These are phyloP conservation scores for Cadophora malorum DNA, from an alignment of 2,329 filamentous ascomycete genomes.

Conservation along the genomic window DNA sequence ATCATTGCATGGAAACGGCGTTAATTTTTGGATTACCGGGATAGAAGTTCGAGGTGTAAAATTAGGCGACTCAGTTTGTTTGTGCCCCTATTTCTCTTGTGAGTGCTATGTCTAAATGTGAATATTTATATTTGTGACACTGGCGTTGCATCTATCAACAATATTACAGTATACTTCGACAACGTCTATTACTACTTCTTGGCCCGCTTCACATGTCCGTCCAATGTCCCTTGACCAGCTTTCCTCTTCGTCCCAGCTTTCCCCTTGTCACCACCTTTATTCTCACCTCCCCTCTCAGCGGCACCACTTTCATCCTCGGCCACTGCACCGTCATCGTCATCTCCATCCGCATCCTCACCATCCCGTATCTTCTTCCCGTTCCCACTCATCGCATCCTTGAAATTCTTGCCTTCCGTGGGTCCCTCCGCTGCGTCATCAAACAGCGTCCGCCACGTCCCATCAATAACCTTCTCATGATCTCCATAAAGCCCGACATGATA, in stretches of 20 bases:
- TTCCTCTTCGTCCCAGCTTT: conserved; percentile 30
- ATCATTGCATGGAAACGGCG: conserved; percentile 10
- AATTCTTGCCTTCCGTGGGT: conserved; percentile 29
- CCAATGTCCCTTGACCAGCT: conserved; percentile 35
- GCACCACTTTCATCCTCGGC: conserved; percentile 27
- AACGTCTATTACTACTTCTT: conserved; percentile 24
- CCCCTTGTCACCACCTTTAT: conserved; percentile 26
- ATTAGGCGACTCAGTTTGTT: conserved; percentile 13
- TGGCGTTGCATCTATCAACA: neutral
- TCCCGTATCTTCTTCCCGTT: conserved; percentile 18
- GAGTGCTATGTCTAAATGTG: neutral
- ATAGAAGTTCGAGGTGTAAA: conserved; percentile 22
- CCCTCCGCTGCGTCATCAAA: conserved; percentile 51
- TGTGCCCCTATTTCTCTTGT: conserved; percentile 2
- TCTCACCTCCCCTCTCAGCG: conserved; percentile 31
- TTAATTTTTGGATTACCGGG: conserved; percentile 6
- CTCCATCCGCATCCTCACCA: conserved; percentile 22
- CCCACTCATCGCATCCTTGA: conserved; percentile 29
- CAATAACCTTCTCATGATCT: conserved; percentile 63
- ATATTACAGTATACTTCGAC: neutral
- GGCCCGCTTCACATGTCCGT: conserved; percentile 35
- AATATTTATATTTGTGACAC: neutral
- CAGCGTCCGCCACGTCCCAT: conserved; percentile 61
- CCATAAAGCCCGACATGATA: conserved; percentile 71
- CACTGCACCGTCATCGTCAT: conserved; percentile 24